phyloP scores from a whole-genome alignment of 352 stramenopile genomes.

The Globisporangium paroecandrum region DNA sequence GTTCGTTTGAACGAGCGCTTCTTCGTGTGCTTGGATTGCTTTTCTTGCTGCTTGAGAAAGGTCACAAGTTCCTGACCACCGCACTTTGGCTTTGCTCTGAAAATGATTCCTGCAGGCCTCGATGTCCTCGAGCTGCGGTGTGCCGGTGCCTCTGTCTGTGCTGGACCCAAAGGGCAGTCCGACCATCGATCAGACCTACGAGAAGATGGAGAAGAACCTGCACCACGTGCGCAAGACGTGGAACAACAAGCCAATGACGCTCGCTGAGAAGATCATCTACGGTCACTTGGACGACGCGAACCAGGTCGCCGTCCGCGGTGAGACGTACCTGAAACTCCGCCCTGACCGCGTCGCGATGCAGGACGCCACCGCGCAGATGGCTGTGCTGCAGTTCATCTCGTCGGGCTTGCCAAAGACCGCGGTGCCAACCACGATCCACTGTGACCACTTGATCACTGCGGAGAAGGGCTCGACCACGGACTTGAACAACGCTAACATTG shows the following conservation, averaged over 20 bases:
- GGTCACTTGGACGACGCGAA: slow-evolving; percentile 90
- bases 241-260: slow-evolving; percentile 88
- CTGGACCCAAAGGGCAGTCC: slow-evolving; percentile 89
- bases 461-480: slow-evolving; percentile 89
- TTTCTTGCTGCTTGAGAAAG: not conserved
- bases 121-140: slow-evolving; percentile 73
- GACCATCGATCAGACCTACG: slow-evolving; percentile 92
- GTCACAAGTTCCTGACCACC: slow-evolving; percentile 10
- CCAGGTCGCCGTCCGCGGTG: slow-evolving; percentile 75
- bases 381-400: slow-evolving; percentile 94
- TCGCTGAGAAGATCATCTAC: slow-evolving; percentile 95
- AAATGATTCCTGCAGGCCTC: slow-evolving; percentile 30
- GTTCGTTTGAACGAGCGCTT: not conserved
- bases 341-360: slow-evolving; percentile 94
- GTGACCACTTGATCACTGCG: slow-evolving; percentile 93
- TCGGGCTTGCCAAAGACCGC: slow-evolving; percentile 91
- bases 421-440: slow-evolving; percentile 93
- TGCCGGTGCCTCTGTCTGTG: slow-evolving; percentile 81
- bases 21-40: not conserved
- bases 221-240: slow-evolving; percentile 87
- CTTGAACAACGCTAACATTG: slow-evolving; percentile 84
- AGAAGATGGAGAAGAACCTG: slow-evolving; percentile 91
- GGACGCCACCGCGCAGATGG: slow-evolving; percentile 93
- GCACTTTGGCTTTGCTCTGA: slow-evolving; percentile 12
- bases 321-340: slow-evolving; percentile 92